phyloP scores from a whole-genome alignment of 2,329 filamentous ascomycete genomes.

The Trichoderma simmonsii region DNA sequence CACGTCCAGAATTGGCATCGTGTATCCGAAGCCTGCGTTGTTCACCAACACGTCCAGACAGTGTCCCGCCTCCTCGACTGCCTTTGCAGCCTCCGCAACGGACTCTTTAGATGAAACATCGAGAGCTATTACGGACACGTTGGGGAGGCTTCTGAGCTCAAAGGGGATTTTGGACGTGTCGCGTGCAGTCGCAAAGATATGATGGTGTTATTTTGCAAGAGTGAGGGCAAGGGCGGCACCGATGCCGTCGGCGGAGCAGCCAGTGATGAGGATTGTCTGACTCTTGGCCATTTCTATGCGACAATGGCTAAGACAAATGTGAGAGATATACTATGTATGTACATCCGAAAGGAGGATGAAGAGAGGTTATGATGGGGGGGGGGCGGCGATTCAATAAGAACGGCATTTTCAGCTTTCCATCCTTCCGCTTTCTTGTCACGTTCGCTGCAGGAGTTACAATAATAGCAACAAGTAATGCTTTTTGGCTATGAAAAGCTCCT shows the following conservation, averaged over 20 bases:
- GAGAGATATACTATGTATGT: no score
- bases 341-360: not conserved
- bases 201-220: constrained; percentile 24
- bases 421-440: not conserved
- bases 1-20: constrained; percentile 28
- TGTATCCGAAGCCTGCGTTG: constrained; percentile 30
- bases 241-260: constrained; percentile 27
- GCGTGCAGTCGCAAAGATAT: constrained; percentile 33
- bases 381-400: not conserved
- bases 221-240: constrained; percentile 24
- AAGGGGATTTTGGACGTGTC: constrained; percentile 27
- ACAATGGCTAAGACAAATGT: not conserved
- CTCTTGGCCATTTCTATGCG: not conserved
- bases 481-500: not conserved
- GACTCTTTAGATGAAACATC: constrained; percentile 30
- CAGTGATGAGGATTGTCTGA: constrained; percentile 26
- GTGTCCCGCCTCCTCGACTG: constrained; percentile 6
- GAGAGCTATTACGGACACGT: constrained; percentile 27
- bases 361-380: no score
- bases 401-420: not conserved
- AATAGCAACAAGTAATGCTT: not conserved
- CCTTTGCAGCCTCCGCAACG: constrained; percentile 23
- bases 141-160: constrained; percentile 23
- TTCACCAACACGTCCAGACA: constrained; percentile 33
- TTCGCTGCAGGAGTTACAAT: not conserved